Evolutionary conservation across 2,329 filamentous ascomycete genomes (phyloP).

Genomic region (Chrysoporthe cubensis): DNA sequence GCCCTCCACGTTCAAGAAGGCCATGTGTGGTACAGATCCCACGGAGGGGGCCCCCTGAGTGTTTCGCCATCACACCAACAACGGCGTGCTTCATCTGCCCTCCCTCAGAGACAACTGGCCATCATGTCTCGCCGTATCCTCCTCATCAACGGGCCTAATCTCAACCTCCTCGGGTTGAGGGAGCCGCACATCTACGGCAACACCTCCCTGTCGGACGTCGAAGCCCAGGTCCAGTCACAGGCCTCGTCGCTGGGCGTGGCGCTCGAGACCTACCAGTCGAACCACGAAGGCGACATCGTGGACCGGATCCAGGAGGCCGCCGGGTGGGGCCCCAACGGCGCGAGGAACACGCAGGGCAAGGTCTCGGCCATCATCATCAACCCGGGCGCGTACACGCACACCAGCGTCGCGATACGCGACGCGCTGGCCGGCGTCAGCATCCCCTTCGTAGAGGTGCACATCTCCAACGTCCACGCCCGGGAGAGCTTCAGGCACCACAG

Average conservation of each 20-base stretch:
- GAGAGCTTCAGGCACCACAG: constrained; percentile 72
- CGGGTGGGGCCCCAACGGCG: constrained; percentile 33
- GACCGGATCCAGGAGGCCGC: constrained; percentile 74
- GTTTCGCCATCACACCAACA: neutral
- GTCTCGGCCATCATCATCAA: constrained; percentile 76
- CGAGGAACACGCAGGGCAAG: constrained; percentile 33
- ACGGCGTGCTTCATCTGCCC: neutral
- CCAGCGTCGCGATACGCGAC: constrained; percentile 75
- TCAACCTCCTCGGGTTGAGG: constrained; percentile 76
- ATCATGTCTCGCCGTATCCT: constrained; percentile 57
- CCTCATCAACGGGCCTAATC: constrained; percentile 80
- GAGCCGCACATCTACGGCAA: constrained; percentile 76
- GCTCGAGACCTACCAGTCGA: constrained; percentile 71
- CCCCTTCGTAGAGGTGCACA: constrained; percentile 78
- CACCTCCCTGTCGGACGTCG: constrained; percentile 68
- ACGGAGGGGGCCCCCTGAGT: too few relatives aligned
- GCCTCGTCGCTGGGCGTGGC: constrained; percentile 50
- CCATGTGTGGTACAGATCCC: too few relatives aligned
- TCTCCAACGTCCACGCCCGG: constrained; percentile 73
- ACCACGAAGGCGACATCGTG: constrained; percentile 75
- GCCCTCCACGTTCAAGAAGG: too few relatives aligned
- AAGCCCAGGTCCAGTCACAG: constrained; percentile 51
- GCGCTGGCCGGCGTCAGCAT: constrained; percentile 70
- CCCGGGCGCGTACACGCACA: constrained; percentile 75
- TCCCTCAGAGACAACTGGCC: neutral